Evolutionary conservation across 2,329 filamentous ascomycete species (phyloP).

Genomic region (Magnaporthales sp.): DNA sequence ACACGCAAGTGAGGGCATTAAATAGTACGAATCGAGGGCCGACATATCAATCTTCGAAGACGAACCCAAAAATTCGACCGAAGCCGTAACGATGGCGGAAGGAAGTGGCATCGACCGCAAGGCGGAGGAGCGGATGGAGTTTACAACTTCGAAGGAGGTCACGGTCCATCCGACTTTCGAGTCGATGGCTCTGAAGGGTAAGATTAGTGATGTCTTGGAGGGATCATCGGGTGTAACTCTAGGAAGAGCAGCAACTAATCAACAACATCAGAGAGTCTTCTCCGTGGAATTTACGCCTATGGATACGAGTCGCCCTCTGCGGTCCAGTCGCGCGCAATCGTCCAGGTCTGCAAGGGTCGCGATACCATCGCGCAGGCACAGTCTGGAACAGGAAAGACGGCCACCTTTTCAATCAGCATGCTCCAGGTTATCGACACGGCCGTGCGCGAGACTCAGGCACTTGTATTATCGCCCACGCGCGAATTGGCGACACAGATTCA

Average conservation of each 20-base stretch:
- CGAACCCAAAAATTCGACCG: background rate
- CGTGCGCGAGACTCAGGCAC: constrained; percentile 94
- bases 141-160: constrained; percentile 96
- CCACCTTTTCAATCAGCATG: constrained; percentile 98
- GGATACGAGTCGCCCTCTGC: constrained; percentile 97
- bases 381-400: constrained; percentile 99
- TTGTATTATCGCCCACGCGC: constrained; percentile 95
- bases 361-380: constrained; percentile 98
- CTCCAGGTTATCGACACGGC: constrained; percentile 97
- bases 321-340: constrained; percentile 94
- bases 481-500: constrained; percentile 99
- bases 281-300: constrained; percentile 96
- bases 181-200: constrained; percentile 88
- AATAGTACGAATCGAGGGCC: background rate
- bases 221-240: background rate
- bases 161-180: constrained; percentile 90
- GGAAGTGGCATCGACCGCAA: constrained; percentile 72
- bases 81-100: constrained; percentile 72
- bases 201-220: constrained; percentile 8
- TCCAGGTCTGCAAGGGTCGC: constrained; percentile 97
- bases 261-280: constrained; percentile 62
- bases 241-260: constrained; percentile 4
- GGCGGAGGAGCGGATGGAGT: constrained; percentile 94
- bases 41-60: background rate
- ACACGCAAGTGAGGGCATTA: background rate